Percentiles rank a stretch among this genome's conserved stretches.
These are phyloP conservation scores for Aquilaria yunnanensis DNA, from an alignment of 345 rosid species.

Conservation along the genomic window DNA sequence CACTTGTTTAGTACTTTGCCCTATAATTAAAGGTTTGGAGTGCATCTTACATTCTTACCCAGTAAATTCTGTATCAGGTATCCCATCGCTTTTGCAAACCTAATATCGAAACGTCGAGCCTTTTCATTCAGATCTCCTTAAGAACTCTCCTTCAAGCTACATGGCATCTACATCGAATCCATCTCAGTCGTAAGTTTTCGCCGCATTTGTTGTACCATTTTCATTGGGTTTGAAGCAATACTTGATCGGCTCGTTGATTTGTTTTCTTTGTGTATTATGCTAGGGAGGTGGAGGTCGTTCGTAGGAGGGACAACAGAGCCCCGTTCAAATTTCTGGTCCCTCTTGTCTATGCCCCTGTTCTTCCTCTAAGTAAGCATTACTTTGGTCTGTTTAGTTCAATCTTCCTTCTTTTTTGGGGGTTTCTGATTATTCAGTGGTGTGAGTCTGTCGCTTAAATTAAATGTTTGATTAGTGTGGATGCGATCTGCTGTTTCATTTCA, in stretches of 20 bases:
- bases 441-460: neutral
- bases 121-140: neutral
- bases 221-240: too few relatives aligned
- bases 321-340: constrained; percentile 79
- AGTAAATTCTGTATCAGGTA: too few relatives aligned
- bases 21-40: too few relatives aligned
- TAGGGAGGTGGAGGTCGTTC: constrained; percentile 27
- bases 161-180: constrained; percentile 27
- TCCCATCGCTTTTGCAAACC: too few relatives aligned
- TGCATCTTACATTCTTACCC: too few relatives aligned
- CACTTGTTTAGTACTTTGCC: too few relatives aligned
- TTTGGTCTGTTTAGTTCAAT: neutral
- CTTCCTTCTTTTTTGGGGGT: neutral
- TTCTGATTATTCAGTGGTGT: constrained; percentile 1
- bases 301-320: constrained; percentile 46
- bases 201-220: too few relatives aligned
- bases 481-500: constrained; percentile 6
- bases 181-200: constrained; percentile 17
- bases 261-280: neutral
- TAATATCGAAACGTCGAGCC: too few relatives aligned
- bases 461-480: neutral
- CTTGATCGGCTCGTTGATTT: neutral
- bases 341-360: constrained; percentile 83
- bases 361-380: constrained; percentile 62
- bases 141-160: neutral